Evolutionary conservation across 345 rosid genomes (phyloP), one percentile per base, ranked within the genome.

Genomic region (Moringa oleifera): DNA sequence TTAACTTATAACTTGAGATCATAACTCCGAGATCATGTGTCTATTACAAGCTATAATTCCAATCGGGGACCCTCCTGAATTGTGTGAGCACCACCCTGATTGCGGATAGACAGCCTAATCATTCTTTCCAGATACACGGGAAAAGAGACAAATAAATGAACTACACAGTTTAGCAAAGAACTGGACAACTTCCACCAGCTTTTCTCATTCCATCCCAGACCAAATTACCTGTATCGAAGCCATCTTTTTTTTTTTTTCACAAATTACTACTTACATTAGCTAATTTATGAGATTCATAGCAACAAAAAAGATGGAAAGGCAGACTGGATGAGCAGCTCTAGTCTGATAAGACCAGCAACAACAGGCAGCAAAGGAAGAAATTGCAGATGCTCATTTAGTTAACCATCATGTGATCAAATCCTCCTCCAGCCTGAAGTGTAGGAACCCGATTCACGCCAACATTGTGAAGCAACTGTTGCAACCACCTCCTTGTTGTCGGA

Each of bases 401-500:
- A 67, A 83, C 80, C 69, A 88, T 70, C 96, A 82, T 79, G 73
- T 88, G 99, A 47, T 88, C 97, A 47, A 90, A 91, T 58, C 90
- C 95, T 16, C 69, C 78, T 18, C 94, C 94, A 46, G 83, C 78
- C 68, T 75, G 91, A 65, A 88, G 86, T 18, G 80, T 56, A 0
- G 95, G 84, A 23, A 87, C 84, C 31, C 88, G 86, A 62, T 67
- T 83, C 72, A 68, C 82, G n/a, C 90, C 89, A 17, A 95, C 90
- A 66, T 81, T 83, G 80, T 78, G 81, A 71, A 95, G 95, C 81
- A 95, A 65, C 72, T 91, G 99, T 22, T 91, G 90, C 69, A 91
- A 85, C 97, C 97, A 91, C 72, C 88, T 76, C 78, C 95, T 91
- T 8, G 97, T 84, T 3, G 91, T 91, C 64, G 80, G 91, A 73